A percentile compares a stretch with the other conserved stretches of the same genome.
Evolutionary conservation across 225 moss, liverwort and hornwort species (phyloP).

Genomic region (Antitrichia curtipendula): DNA sequence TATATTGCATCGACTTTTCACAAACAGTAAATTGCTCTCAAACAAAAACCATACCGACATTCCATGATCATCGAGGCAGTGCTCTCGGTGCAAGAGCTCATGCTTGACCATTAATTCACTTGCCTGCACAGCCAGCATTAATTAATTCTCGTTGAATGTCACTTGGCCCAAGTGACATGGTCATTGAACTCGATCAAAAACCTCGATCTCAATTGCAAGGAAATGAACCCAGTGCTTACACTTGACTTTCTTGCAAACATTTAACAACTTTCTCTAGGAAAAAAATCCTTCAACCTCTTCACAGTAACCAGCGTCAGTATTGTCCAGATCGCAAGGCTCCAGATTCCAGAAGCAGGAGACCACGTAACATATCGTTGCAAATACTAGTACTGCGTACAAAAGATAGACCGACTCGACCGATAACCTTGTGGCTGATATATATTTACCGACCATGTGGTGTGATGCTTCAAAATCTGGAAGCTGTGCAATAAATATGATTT

Average conservation of each 20-base stretch:
- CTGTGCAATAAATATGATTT: neutral
- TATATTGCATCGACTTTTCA: neutral
- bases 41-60: neutral
- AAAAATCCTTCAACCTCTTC: neutral
- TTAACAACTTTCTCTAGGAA: neutral
- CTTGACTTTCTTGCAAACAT: neutral
- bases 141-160: too few species aligned
- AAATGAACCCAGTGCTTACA: neutral
- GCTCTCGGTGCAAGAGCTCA: neutral
- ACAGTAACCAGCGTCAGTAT: neutral
- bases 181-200: neutral
- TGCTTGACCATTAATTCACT: neutral
- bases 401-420: neutral
- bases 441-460: neutral
- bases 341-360: neutral
- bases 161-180: neutral
- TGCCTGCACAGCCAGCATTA: neutral
- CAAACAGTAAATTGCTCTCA: neutral
- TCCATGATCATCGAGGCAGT: neutral
- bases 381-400: neutral
- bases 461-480: neutral
- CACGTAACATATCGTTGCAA: neutral
- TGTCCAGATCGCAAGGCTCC: neutral
- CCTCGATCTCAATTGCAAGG: neutral
- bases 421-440: neutral